Evolutionary conservation across 2,329 filamentous ascomycete genomes (phyloP).

Genomic region (Aspergillus nomiae): DNA sequence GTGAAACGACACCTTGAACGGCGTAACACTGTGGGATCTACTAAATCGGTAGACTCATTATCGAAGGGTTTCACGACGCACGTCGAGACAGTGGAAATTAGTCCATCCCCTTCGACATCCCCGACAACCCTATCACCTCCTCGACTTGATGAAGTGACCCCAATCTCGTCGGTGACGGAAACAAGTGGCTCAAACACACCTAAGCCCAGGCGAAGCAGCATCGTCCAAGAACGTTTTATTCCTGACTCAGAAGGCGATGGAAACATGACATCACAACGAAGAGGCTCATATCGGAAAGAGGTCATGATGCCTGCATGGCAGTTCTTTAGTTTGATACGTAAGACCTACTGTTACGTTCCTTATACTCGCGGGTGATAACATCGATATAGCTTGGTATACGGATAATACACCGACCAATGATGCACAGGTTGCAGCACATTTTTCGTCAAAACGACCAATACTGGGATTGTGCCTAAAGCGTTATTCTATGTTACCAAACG

Average conservation of each 20-base stretch:
- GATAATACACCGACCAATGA: constrained; percentile 66
- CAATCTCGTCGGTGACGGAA: constrained; percentile 31
- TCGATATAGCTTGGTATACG: constrained; percentile 76
- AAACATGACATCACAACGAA: constrained; percentile 34
- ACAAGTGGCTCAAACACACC: constrained; percentile 25
- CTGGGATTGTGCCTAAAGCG: constrained; percentile 92
- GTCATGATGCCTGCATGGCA: constrained; percentile 97
- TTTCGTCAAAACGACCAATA: constrained; percentile 78
- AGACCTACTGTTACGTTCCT: constrained; percentile 38
- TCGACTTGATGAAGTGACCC: constrained; percentile 22
- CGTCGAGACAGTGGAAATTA: constrained; percentile 47
- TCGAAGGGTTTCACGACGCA: constrained; percentile 42
- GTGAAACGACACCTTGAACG: constrained; percentile 75
- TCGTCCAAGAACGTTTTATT: constrained; percentile 48
- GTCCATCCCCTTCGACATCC: constrained; percentile 38
- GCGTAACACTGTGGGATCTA: constrained; percentile 58
- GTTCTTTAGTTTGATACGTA: constrained; percentile 90
- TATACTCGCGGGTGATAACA: constrained; percentile 33
- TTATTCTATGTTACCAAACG: constrained; percentile 73
- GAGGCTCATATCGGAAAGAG: constrained; percentile 65
- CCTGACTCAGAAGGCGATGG: constrained; percentile 46
- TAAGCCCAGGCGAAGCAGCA: constrained; percentile 41
- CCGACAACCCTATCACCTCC: constrained; percentile 29
- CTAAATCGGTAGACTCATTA: constrained; percentile 38
- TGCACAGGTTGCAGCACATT: constrained; percentile 83